Conservation (phyloP, 306 rosid genomes). For the Lagenaria siceraria region DNA sequence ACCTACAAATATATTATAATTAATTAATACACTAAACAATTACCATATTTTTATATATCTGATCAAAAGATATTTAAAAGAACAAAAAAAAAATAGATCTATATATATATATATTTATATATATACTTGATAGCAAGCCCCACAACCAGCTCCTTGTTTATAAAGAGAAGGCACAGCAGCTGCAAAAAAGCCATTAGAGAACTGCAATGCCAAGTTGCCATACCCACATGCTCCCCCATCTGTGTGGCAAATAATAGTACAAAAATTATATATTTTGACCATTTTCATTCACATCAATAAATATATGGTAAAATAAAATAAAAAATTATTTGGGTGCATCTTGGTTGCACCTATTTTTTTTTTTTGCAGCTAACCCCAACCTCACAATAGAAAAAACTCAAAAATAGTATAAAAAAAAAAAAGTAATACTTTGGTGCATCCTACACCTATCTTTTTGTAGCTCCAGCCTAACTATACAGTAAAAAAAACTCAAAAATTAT, state of each 20-base stretch:
- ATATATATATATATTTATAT: no score
- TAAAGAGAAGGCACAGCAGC: constrained; percentile 2
- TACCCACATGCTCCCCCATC: constrained; percentile 3
- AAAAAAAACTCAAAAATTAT: no score
- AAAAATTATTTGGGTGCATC: no score
- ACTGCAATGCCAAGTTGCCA: neutral
- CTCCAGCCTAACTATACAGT: no score
- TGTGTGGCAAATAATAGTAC: neutral
- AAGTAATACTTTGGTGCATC: no score
- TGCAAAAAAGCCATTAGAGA: neutral
- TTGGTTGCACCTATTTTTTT: neutral
- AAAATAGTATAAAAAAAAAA: no score
- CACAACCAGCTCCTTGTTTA: constrained; percentile 8
- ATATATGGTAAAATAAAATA: no score
- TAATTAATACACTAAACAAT: neutral
- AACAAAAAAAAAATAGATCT: no score
- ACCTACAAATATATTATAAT: neutral
- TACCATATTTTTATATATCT: no score
- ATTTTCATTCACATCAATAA: neutral
- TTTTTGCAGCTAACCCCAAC: no score
- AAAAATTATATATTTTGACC: neutral
- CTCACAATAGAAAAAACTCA: no score
- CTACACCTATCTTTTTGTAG: neutral
- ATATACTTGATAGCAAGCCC: neutral
- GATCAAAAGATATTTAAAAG: no score